Conservation (phyloP, 331 rosid species). For the Malus hybrid region DNA sequence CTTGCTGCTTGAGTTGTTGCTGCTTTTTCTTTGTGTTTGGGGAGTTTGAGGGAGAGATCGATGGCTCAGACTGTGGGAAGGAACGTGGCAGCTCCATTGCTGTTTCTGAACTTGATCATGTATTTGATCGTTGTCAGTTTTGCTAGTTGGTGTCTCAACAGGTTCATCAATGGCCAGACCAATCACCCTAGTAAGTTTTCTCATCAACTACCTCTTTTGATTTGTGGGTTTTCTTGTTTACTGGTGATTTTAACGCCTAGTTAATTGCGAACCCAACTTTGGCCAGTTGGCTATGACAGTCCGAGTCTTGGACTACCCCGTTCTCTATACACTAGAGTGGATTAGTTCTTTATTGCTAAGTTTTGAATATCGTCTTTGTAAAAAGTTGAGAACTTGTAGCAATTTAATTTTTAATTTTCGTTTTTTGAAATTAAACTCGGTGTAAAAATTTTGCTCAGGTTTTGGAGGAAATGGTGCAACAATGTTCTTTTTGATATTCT, state of each 20-base stretch:
- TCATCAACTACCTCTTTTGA: not conserved
- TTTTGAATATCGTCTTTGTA: no score
- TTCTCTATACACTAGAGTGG: no score
- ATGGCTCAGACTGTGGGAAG: slow-evolving; percentile 81
- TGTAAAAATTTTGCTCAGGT: slow-evolving; percentile 21
- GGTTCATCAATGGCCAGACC: slow-evolving; percentile 79
- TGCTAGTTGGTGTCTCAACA: slow-evolving; percentile 80
- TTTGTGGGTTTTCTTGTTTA: not conserved
- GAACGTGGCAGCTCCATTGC: slow-evolving; percentile 66
- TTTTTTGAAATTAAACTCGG: not conserved
- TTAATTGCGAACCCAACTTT: no score
- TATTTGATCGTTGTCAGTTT: slow-evolving; percentile 72
- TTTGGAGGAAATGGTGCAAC: slow-evolving; percentile 92
- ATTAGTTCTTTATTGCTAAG: no score
- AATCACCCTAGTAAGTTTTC: slow-evolving; percentile 61
- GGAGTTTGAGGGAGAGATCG: not conserved
- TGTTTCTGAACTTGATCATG: slow-evolving; percentile 82
- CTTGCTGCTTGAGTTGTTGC: not conserved
- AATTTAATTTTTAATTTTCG: not conserved
- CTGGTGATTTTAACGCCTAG: not conserved
- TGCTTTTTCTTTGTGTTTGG: not conserved
- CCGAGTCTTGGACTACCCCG: no score
- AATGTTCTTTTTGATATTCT: slow-evolving; percentile 49
- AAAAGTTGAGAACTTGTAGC: no score
- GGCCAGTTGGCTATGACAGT: no score